Conservation (phyloP, 169 alveolate species). For the Blepharisma undulans region DNA sequence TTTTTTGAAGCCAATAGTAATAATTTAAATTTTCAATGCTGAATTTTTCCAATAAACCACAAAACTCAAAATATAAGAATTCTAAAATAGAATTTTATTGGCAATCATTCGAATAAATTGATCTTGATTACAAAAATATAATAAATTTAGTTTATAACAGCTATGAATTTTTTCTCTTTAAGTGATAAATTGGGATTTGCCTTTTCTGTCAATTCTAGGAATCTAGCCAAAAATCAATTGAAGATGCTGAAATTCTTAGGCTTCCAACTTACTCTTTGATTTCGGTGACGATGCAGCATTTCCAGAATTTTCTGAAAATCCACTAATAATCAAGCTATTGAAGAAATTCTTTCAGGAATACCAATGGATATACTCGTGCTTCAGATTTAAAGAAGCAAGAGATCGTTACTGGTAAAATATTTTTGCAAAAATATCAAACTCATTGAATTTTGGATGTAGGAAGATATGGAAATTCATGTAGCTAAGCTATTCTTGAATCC, state of each 20-base stretch:
- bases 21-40: too few species aligned
- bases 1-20: too few species aligned
- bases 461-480: conserved; percentile 59
- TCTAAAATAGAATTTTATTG: too few species aligned
- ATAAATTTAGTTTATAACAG: too few species aligned
- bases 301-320: not conserved
- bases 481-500: too few species aligned
- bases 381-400: conserved; percentile 54
- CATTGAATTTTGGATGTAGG: conserved; percentile 59
- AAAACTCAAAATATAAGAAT: too few species aligned
- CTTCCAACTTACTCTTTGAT: conserved; percentile 1
- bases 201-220: not conserved
- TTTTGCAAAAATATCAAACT: conserved; percentile 54
- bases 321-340: not conserved
- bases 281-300: conserved; percentile 12
- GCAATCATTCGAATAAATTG: too few species aligned
- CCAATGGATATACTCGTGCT: conserved; percentile 16
- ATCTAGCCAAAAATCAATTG: not conserved
- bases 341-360: not conserved
- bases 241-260: not conserved
- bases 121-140: too few species aligned
- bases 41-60: too few species aligned
- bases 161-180: too few species aligned
- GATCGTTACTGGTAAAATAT: conserved; percentile 57
- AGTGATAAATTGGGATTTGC: too few species aligned